phyloP scores from a whole-genome alignment of 441 rosid genomes.

The Lepidium campestre region DNA sequence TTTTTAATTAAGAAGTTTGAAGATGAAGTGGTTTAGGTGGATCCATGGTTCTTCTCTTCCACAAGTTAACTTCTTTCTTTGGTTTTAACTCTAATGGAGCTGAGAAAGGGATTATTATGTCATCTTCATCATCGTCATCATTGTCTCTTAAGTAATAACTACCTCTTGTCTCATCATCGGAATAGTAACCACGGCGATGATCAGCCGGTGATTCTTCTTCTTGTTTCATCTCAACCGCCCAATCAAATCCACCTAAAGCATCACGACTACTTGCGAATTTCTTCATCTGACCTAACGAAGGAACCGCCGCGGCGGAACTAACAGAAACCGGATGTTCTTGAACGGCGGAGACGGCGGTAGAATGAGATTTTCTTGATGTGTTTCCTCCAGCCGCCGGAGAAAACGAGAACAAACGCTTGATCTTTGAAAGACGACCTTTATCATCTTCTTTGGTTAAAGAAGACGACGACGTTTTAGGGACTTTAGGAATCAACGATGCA shows the following conservation, averaged over 20 bases:
- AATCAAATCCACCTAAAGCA: constrained; percentile 54
- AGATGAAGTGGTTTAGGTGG: constrained; percentile 68
- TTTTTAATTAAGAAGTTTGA: constrained; percentile 20
- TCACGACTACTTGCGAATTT: constrained; percentile 71
- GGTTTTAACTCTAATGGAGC: constrained; percentile 52
- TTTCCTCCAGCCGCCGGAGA: constrained; percentile 13
- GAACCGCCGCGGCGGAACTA: constrained; percentile 32
- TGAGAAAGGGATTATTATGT: constrained; percentile 53
- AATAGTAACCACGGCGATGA: constrained; percentile 37
- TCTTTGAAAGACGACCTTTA: constrained; percentile 19
- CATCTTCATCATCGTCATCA: constrained; percentile 26
- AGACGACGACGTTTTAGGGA: constrained; percentile 7
- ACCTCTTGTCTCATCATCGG: constrained; percentile 44
- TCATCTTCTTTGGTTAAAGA: constrained; percentile 9
- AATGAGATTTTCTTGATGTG: constrained; percentile 20
- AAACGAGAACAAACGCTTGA: constrained; percentile 35
- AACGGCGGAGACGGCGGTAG: background rate
- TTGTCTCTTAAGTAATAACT: constrained; percentile 2
- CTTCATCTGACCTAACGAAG: constrained; percentile 65
- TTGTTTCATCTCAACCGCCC: constrained; percentile 49
- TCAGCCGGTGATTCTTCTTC: constrained; percentile 48
- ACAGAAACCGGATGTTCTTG: constrained; percentile 23
- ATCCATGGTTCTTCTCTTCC: constrained; percentile 83
- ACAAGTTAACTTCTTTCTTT: constrained; percentile 64
- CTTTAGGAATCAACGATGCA: constrained; percentile 1